A percentile compares a stretch with the other conserved stretches of the same genome.
phyloP scores from a whole-genome alignment of 1,284 basidiomycete species.

The Hymenochaete sp. region DNA sequence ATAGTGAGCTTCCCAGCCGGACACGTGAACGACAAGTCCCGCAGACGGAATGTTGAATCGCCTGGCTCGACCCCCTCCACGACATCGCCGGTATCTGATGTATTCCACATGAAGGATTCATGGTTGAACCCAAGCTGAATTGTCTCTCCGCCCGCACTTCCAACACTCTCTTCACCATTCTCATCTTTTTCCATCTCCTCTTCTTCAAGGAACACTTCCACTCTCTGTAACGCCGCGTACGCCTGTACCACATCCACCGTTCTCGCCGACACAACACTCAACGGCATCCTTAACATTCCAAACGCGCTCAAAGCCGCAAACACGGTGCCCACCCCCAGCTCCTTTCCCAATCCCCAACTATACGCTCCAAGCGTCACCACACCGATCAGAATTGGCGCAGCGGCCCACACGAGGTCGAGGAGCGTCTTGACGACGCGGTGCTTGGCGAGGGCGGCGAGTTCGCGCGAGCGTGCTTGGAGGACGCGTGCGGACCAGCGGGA shows the following conservation, averaged over 20 bases:
- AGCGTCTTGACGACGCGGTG: slow-evolving; percentile 55
- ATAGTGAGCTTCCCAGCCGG: slow-evolving; percentile 60
- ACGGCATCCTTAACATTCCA: slow-evolving; percentile 61
- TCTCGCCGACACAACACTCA: slow-evolving; percentile 62
- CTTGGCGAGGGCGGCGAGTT: slow-evolving; percentile 68
- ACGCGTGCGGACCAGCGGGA: slow-evolving; percentile 59
- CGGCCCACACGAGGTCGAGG: slow-evolving; percentile 56
- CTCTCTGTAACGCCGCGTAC: slow-evolving; percentile 70
- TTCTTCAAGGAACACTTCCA: slow-evolving; percentile 73
- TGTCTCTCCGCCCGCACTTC: slow-evolving; percentile 7
- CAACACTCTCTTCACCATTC: slow-evolving; percentile 22
- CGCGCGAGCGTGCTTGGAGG: slow-evolving; percentile 48
- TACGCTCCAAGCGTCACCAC: slow-evolving; percentile 60
- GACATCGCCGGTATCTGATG: slow-evolving; percentile 18
- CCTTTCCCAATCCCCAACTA: slow-evolving; percentile 53
- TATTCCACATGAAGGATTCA: too few relatives aligned
- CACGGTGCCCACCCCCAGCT: slow-evolving; percentile 56
- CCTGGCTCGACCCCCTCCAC: slow-evolving; percentile 6
- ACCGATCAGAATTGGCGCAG: slow-evolving; percentile 61
- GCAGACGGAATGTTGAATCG: slow-evolving; percentile 47
- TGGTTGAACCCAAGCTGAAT: too few relatives aligned
- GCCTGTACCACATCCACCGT: slow-evolving; percentile 35
- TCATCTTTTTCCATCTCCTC: slow-evolving; percentile 55
- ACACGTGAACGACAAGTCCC: slow-evolving; percentile 58
- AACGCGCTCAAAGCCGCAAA: slow-evolving; percentile 72